Evolutionary conservation across 1,284 basidiomycete genomes (phyloP).

Genomic region (Moniliella sp.): DNA sequence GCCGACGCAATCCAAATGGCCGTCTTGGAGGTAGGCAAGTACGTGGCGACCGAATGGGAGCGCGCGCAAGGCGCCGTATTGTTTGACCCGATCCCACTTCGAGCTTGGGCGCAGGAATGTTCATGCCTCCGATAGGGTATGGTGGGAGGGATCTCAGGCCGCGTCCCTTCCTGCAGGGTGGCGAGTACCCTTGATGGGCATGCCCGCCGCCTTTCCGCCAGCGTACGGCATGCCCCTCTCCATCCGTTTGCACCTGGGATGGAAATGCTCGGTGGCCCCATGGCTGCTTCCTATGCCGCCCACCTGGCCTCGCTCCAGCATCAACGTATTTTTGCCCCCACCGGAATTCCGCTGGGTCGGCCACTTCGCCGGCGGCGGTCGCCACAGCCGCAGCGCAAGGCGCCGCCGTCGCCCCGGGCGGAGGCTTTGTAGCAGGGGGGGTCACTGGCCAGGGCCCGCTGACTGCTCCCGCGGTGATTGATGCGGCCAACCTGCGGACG

Average conservation of each 20-base stretch:
- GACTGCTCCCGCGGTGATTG: conserved; percentile 33
- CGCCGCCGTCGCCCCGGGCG: conserved; percentile 23
- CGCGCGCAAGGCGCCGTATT: conserved; percentile 56
- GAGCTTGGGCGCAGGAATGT: conserved; percentile 36
- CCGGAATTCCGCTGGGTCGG: too few relatives aligned
- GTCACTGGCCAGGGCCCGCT: too few relatives aligned
- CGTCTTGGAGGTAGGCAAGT: conserved; percentile 80
- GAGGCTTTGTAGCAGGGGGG: conserved; percentile 20
- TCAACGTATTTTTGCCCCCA: too few relatives aligned
- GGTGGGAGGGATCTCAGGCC: too few relatives aligned
- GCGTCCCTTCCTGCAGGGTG: too few relatives aligned
- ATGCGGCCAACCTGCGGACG: conserved; percentile 60
- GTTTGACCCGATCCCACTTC: conserved; percentile 64
- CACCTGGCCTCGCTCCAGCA: too few relatives aligned
- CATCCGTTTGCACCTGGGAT: too few relatives aligned
- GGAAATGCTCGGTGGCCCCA: too few relatives aligned
- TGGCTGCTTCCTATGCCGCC: too few relatives aligned
- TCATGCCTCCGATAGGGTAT: conserved; percentile 37
- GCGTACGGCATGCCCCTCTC: too few relatives aligned
- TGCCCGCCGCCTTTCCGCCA: too few relatives aligned
- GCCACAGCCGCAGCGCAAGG: conserved; percentile 10
- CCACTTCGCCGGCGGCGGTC: background rate
- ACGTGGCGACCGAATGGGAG: conserved; percentile 89
- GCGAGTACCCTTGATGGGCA: too few relatives aligned
- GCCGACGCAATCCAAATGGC: conserved; percentile 75